Evolutionary conservation across 805 yeast genomes (phyloP).

Genomic region (Candida jianshihensis): DNA sequence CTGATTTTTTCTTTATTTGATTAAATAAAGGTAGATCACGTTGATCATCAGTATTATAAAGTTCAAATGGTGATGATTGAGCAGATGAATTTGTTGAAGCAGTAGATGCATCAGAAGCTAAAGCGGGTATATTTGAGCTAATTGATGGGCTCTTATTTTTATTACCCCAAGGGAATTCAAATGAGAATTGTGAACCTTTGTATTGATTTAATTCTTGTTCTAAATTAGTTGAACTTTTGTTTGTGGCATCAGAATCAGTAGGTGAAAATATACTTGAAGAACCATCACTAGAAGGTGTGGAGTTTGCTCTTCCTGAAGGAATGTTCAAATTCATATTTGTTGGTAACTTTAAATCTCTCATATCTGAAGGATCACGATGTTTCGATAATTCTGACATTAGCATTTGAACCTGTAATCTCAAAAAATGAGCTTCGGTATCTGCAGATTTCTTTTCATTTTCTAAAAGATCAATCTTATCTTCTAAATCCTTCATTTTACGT

Average conservation of each 20-base stretch:
- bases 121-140: constrained; percentile 15
- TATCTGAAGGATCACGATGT: constrained; percentile 36
- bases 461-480: constrained; percentile 62
- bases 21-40: constrained; percentile 17
- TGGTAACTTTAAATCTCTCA: constrained; percentile 23
- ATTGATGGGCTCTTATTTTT: constrained; percentile 9
- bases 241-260: constrained; percentile 8
- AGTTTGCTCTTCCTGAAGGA: too few species aligned
- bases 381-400: constrained; percentile 64
- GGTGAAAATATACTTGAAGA: constrained; percentile 14
- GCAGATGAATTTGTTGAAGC: constrained; percentile 21
- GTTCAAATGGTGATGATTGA: constrained; percentile 23
- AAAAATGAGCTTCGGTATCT: constrained; percentile 62
- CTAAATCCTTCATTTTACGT: constrained; percentile 75
- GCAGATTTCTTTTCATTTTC: constrained; percentile 69
- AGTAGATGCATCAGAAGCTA: constrained; percentile 22
- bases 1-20: constrained; percentile 3
- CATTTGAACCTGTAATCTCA: constrained; percentile 69
- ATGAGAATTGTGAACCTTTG: constrained; percentile 30
- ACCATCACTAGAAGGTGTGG: constrained; percentile 10
- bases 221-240: not conserved
- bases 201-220: not conserved
- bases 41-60: constrained; percentile 19
- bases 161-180: constrained; percentile 49
- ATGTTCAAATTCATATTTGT: too few species aligned